A percentile compares a stretch with the other conserved stretches of the same genome.
Evolutionary conservation across 345 rosid genomes (phyloP).

Genomic region (Rhizophora mangle): DNA sequence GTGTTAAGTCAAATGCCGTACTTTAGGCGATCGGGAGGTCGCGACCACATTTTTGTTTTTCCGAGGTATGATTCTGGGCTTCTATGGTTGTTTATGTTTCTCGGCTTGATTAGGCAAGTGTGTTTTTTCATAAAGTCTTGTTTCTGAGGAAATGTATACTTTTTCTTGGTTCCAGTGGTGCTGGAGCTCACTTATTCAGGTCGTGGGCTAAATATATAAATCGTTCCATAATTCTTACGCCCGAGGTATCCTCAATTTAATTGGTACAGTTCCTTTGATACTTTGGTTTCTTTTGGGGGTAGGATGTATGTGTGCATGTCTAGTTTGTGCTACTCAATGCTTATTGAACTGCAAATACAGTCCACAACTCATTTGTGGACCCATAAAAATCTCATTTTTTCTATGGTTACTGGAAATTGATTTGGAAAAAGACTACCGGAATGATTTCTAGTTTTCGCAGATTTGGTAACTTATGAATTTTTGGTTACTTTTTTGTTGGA

Average conservation of each 20-base stretch:
- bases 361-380: too few species aligned
- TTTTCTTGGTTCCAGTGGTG: conserved; percentile 24
- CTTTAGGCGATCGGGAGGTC: conserved; percentile 87
- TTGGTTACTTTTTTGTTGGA: too few species aligned
- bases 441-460: too few species aligned
- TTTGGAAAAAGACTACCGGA: too few species aligned
- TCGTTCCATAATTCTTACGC: conserved; percentile 76
- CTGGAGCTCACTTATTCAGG: conserved; percentile 79
- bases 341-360: too few species aligned
- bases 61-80: conserved; percentile 55
- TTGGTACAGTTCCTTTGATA: neutral
- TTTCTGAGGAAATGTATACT: neutral
- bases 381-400: too few species aligned
- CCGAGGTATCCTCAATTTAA: conserved; percentile 48
- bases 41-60: conserved; percentile 90
- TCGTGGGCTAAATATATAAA: conserved; percentile 73
- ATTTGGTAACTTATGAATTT: too few species aligned
- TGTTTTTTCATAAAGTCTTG: neutral
- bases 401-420: too few species aligned
- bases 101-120: neutral
- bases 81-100: neutral
- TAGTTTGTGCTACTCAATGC: too few species aligned
- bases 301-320: too few species aligned
- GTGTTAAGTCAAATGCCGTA: conserved; percentile 90
- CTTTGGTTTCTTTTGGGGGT: too few species aligned